Evolutionary conservation across 208 protist genomes (phyloP).

Genomic region (Leishmania guyanensis): DNA sequence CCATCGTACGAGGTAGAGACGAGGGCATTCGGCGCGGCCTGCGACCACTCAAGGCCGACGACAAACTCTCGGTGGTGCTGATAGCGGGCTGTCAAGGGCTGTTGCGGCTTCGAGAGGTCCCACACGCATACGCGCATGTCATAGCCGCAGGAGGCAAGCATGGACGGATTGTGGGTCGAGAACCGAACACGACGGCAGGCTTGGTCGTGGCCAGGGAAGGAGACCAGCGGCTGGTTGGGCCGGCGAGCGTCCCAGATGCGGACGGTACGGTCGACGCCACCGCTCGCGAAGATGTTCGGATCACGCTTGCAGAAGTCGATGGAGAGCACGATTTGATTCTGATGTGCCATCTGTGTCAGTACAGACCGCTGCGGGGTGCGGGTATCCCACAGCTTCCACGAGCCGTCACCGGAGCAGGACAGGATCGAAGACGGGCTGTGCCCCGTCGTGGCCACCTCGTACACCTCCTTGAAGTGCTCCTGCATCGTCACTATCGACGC

Average conservation of each 20-base stretch:
- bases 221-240: constrained; percentile 69
- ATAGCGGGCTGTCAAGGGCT: constrained; percentile 79
- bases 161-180: constrained; percentile 64
- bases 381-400: constrained; percentile 92
- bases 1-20: constrained; percentile 80
- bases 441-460: constrained; percentile 76
- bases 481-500: constrained; percentile 63
- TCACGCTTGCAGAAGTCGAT: constrained; percentile 93
- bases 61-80: constrained; percentile 92
- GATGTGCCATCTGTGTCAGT: constrained; percentile 79
- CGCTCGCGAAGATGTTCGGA: constrained; percentile 85
- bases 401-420: constrained; percentile 88
- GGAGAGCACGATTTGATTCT: constrained; percentile 88
- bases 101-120: constrained; percentile 82
- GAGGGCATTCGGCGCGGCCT: constrained; percentile 58
- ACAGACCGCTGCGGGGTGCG: constrained; percentile 65
- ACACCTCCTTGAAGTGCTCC: constrained; percentile 92
- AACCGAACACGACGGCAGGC: constrained; percentile 90
- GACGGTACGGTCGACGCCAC: constrained; percentile 85
- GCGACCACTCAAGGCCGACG: constrained; percentile 87
- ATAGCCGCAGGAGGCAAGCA: constrained; percentile 83
- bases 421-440: constrained; percentile 81
- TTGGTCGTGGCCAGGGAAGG: constrained; percentile 85
- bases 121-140: constrained; percentile 91
- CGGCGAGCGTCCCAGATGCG: constrained; percentile 85